Base-by-base conservation (phyloP, 1,284 basidiomycete species). In the Cutaneotrichosporon cutaneum region DNA sequence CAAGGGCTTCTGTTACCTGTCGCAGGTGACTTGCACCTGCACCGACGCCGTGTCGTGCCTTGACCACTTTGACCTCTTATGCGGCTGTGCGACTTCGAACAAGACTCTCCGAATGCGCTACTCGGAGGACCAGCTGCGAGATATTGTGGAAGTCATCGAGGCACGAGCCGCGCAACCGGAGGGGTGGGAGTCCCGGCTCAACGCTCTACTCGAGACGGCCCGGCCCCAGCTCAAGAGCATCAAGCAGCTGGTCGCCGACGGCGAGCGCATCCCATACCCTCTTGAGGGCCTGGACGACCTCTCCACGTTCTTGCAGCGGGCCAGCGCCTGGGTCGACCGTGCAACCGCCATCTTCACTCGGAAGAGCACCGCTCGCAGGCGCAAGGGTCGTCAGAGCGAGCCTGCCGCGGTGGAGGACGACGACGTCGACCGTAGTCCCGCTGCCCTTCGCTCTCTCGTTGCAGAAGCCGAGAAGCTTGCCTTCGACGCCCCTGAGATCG, bases 1-100 rank as follows among this genome's bases (percentile, higher is more conserved):
- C 88, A 95, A 96, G 77, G 85, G 85, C 13, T 96, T 97, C 80
- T 94, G 91, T 81, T 99, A 97, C 80, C 87, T 99, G 26, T 92
- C 94, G 4, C 94, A 97, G 75, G 83, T 97, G 72, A 89, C 85
- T 52, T 93, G 90, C 78, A 80, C 83, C 36, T 94, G 90, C 82
- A 88, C 87, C 35, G 67, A 85, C 72, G 74, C 87, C 64, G 87
- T 95, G 39, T 87, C 89, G 2, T 99, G 96, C 77, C 85, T 92
- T 57, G 89, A 94, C 59, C 95, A 99, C 78, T 85, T 84, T 32
- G 83, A 87, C 54, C 82, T 88, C 47, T 84, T 96, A 11, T 94
- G 92, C 82, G 85, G 86, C 59, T 89, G 87, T 70, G 75, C 84
- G 7, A 71, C 80, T 24, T 81, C 85, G 32, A 85, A 86, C 59